Evolutionary conservation across 257 asterid genomes (phyloP).

Genomic region (Petunia secreta): DNA sequence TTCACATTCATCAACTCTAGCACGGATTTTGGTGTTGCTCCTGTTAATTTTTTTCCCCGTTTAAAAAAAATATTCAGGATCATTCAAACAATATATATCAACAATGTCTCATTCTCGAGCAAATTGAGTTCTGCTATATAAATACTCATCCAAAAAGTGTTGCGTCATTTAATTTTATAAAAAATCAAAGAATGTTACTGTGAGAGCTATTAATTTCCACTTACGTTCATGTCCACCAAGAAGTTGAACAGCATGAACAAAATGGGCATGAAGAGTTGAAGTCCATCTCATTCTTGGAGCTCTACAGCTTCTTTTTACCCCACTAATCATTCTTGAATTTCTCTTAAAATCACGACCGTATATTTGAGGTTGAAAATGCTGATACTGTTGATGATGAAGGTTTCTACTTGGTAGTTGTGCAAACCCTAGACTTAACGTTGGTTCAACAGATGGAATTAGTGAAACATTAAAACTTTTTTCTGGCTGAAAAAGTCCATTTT

Average conservation of each 20-base stretch:
- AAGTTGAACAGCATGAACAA: slow-evolving; percentile 84
- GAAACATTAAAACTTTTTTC: slow-evolving; percentile 25
- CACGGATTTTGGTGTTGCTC: slow-evolving; percentile 93
- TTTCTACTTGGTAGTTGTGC: slow-evolving; percentile 25
- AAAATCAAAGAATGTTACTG: not conserved
- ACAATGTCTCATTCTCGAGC: not conserved
- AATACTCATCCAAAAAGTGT: not conserved
- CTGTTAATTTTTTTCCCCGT: slow-evolving; percentile 37
- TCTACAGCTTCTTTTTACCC: slow-evolving; percentile 52
- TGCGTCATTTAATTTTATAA: not conserved
- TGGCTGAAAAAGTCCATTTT: slow-evolving; percentile 34
- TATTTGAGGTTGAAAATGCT: slow-evolving; percentile 49
- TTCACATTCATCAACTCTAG: slow-evolving; percentile 89
- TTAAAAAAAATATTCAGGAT: not conserved
- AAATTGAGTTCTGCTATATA: not conserved
- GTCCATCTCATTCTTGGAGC: slow-evolving; percentile 98
- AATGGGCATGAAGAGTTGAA: slow-evolving; percentile 84
- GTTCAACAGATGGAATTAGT: slow-evolving; percentile 22
- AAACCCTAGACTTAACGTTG: slow-evolving; percentile 56
- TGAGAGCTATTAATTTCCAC: slow-evolving; percentile 1
- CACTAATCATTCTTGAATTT: slow-evolving; percentile 46
- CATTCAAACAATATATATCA: not conserved
- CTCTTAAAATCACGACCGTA: slow-evolving; percentile 57
- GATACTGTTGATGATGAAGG: slow-evolving; percentile 31
- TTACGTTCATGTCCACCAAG: slow-evolving; percentile 92